Conservation (phyloP, 371 early-diverging fungal genomes). For the Cokeromyces recurvatus region DNA sequence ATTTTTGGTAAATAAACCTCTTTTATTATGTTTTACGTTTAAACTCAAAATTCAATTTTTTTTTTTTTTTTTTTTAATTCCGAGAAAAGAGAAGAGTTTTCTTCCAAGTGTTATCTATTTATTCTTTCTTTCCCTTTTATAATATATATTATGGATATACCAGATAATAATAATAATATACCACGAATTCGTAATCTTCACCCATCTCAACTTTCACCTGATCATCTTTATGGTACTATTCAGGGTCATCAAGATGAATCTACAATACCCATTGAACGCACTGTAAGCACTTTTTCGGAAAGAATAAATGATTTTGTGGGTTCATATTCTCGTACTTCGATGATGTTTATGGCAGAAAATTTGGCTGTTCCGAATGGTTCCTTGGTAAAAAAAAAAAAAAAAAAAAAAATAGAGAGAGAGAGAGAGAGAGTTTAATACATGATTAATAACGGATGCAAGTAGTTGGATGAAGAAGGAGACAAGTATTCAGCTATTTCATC, state of each 20-base stretch:
- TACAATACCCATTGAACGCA: constrained; percentile 4
- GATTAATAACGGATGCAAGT: too few species aligned
- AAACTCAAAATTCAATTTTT: too few species aligned
- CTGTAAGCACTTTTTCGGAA: constrained; percentile 9
- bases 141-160: too few species aligned
- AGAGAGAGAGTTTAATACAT: too few species aligned
- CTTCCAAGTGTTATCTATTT: too few species aligned
- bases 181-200: constrained; percentile 35
- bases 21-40: too few species aligned
- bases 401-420: too few species aligned
- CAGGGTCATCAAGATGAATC: constrained; percentile 2
- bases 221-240: constrained; percentile 8
- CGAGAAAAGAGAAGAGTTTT: too few species aligned
- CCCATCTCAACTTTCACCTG: constrained; percentile 28
- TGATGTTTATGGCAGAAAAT: constrained; percentile 52
- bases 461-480: constrained; percentile 27
- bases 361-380: constrained; percentile 26
- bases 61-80: too few species aligned
- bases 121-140: too few species aligned
- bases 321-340: constrained; percentile 42
- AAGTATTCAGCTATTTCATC: constrained; percentile 15
- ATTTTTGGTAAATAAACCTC: too few species aligned
- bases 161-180: background rate
- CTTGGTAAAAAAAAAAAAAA: constrained; percentile 12
- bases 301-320: constrained; percentile 30